Conservation (phyloP, 2,329 filamentous ascomycete species). For the Rhynchosporium secalis region DNA sequence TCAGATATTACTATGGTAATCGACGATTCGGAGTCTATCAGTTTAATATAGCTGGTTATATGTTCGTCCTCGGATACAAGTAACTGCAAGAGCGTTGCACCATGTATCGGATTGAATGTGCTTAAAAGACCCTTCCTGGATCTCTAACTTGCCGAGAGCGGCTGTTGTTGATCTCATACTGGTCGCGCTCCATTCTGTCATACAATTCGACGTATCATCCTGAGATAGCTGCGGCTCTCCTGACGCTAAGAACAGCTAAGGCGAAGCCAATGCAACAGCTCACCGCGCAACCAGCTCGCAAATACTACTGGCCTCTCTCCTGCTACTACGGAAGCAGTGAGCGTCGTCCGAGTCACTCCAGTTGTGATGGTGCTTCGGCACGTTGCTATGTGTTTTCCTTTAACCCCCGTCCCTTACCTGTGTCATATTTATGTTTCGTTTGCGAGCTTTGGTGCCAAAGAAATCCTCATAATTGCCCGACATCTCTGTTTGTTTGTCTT, state of each 20-base stretch:
- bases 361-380: background rate
- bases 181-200: background rate
- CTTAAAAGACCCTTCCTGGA: background rate
- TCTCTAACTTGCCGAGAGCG: background rate
- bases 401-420: background rate
- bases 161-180: constrained; percentile 1
- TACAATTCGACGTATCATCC: constrained; percentile 5
- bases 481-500: background rate
- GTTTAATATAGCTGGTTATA: too few relatives aligned
- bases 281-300: constrained; percentile 1
- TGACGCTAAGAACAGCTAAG: constrained; percentile 2
- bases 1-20: background rate
- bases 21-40: background rate
- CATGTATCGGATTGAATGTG: background rate
- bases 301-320: background rate
- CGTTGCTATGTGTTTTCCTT: background rate
- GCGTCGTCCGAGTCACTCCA: background rate
- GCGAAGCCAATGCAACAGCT: constrained; percentile 1
- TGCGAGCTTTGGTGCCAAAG: background rate
- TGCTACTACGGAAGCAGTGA: constrained; percentile 1
- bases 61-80: too few relatives aligned
- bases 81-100: background rate
- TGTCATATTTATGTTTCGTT: background rate
- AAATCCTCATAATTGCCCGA: background rate
- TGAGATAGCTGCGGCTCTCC: constrained; percentile 6